A percentile compares a stretch with the other conserved stretches of the same genome.
phyloP scores from a whole-genome alignment of 2,329 filamentous ascomycete genomes.

The Ophiobolus disseminans region DNA sequence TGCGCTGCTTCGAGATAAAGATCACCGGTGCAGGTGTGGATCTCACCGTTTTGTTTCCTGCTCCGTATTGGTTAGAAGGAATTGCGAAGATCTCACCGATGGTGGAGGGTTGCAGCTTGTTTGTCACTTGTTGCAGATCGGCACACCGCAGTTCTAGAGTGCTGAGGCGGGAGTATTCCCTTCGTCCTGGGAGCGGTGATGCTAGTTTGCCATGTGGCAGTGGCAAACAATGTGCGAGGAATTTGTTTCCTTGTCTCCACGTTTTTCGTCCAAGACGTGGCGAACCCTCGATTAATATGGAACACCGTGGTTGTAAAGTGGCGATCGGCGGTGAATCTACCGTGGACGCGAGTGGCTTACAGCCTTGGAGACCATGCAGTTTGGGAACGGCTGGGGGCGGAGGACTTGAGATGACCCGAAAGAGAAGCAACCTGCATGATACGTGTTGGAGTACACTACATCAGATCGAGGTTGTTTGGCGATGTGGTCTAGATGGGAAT shows the following conservation, averaged over 20 bases:
- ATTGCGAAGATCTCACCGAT: not conserved
- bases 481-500: not conserved
- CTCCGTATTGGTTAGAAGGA: not conserved
- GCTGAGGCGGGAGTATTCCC: conserved; percentile 2
- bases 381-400: too few species aligned
- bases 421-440: conserved; percentile 5
- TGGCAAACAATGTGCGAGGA: conserved; percentile 2
- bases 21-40: not conserved
- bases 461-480: not conserved
- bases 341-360: too few species aligned
- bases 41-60: not conserved
- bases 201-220: conserved; percentile 13
- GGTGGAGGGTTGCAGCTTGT: not conserved
- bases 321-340: too few species aligned
- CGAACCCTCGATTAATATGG: conserved; percentile 1
- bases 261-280: not conserved
- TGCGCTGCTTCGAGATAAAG: not conserved
- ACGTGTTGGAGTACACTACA: not conserved
- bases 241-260: not conserved
- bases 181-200: conserved; percentile 2
- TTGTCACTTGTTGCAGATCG: conserved; percentile 2
- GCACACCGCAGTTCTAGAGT: conserved; percentile 10
- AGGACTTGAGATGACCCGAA: too few species aligned
- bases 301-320: too few species aligned
- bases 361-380: too few species aligned